phyloP scores from a whole-genome alignment of 306 rosid species.

The Casuarina equisetifolia region DNA sequence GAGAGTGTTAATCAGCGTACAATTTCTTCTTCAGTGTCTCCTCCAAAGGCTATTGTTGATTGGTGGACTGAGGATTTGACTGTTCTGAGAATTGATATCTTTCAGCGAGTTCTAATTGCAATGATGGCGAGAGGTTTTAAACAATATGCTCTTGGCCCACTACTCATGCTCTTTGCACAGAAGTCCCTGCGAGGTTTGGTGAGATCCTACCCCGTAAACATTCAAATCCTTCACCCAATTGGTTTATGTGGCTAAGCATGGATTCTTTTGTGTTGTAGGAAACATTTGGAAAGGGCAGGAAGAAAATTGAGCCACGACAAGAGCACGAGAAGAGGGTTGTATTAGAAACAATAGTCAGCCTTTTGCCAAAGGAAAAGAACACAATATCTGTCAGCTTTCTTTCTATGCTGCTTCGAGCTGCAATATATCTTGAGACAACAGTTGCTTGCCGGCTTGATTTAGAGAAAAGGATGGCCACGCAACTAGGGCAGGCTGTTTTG shows the following conservation, averaged over 20 bases:
- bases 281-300: slow-evolving; percentile 74
- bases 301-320: slow-evolving; percentile 63
- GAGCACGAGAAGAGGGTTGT: slow-evolving; percentile 93
- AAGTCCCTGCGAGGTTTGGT: slow-evolving; percentile 98
- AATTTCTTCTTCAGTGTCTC: slow-evolving; percentile 40
- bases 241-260: slow-evolving; percentile 13
- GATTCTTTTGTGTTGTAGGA: slow-evolving; percentile 48
- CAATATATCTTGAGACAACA: slow-evolving; percentile 81
- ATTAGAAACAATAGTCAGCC: slow-evolving; percentile 85
- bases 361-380: slow-evolving; percentile 77
- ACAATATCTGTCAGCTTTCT: slow-evolving; percentile 91
- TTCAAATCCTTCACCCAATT: not conserved
- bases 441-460: slow-evolving; percentile 93
- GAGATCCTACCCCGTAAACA: slow-evolving; percentile 53
- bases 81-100: slow-evolving; percentile 88
- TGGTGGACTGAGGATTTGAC: slow-evolving; percentile 98
- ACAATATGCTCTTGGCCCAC: slow-evolving; percentile 79
- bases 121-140: slow-evolving; percentile 96
- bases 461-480: slow-evolving; percentile 83
- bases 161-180: slow-evolving; percentile 95
- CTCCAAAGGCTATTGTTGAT: slow-evolving; percentile 60
- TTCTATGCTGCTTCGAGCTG: slow-evolving; percentile 79
- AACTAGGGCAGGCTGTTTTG: slow-evolving; percentile 72
- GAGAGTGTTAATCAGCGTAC: slow-evolving; percentile 43
- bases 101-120: slow-evolving; percentile 85